A percentile compares a stretch with the other conserved stretches of the same genome.
phyloP scores from a whole-genome alignment of 306 rosid genomes.

The Geum urbanum region DNA sequence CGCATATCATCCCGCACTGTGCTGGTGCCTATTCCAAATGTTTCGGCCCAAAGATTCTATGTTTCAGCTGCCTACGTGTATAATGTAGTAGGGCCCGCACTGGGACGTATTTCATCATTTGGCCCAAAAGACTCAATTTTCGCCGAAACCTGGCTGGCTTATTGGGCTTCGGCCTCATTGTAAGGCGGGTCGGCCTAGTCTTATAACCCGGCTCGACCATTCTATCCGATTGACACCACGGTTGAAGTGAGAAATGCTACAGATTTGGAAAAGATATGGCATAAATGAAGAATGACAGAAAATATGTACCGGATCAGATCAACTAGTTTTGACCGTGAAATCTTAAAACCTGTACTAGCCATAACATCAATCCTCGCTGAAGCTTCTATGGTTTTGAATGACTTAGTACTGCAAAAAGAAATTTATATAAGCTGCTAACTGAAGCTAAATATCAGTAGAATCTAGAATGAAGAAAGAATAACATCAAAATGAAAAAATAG shows the following conservation, averaged over 20 bases:
- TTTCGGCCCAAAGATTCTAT: too few relatives aligned
- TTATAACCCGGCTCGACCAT: too few relatives aligned
- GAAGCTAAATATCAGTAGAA: background rate
- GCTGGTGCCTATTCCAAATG: too few relatives aligned
- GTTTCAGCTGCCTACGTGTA: too few relatives aligned
- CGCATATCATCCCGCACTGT: too few relatives aligned
- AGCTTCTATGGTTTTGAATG: conserved; percentile 74
- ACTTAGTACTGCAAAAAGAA: conserved; percentile 56
- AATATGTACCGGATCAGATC: conserved; percentile 60
- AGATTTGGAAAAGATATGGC: background rate
- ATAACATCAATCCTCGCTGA: conserved; percentile 86
- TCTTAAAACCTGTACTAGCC: conserved; percentile 92
- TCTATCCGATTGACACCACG: background rate
- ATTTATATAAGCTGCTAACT: background rate
- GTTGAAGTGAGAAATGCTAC: background rate
- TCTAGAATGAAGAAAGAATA: conserved; percentile 7
- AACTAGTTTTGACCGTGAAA: conserved; percentile 88
- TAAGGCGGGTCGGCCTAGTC: too few relatives aligned
- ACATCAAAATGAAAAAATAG: conserved; percentile 17
- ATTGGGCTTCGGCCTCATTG: too few relatives aligned
- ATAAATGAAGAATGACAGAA: too few relatives aligned
- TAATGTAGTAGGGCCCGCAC: too few relatives aligned
- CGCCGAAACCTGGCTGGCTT: too few relatives aligned
- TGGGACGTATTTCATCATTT: too few relatives aligned
- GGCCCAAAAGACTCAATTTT: too few relatives aligned